Conservation (phyloP, 1,139 yeast genomes). For the Taphrina deformans region DNA sequence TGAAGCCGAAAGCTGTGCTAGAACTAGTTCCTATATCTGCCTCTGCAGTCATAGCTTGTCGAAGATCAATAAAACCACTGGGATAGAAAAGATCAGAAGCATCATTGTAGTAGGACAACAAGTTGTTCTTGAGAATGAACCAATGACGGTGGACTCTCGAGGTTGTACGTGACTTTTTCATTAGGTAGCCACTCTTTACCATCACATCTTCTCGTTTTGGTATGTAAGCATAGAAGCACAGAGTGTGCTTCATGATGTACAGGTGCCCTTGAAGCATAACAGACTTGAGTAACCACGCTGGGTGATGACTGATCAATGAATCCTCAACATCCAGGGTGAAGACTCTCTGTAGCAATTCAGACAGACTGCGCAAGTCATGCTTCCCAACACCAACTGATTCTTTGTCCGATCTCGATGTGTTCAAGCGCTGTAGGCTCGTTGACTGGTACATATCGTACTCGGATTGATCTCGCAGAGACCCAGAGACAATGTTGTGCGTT, state of each 20-base stretch:
- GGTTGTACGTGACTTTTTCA: constrained; percentile 43
- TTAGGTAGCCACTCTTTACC: constrained; percentile 54
- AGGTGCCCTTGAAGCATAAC: constrained; percentile 84
- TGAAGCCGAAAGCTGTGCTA: constrained; percentile 36
- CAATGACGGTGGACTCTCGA: constrained; percentile 54
- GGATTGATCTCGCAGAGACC: background rate
- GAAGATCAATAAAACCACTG: constrained; percentile 66
- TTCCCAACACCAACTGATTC: background rate
- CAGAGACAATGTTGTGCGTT: background rate
- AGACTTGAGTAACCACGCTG: constrained; percentile 79
- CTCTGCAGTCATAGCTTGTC: constrained; percentile 52
- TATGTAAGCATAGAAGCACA: constrained; percentile 78
- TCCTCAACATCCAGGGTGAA: background rate
- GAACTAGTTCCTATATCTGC: constrained; percentile 13
- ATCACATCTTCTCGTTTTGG: constrained; percentile 57
- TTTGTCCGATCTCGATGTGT: background rate
- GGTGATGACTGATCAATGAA: constrained; percentile 45
- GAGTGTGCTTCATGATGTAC: constrained; percentile 63
- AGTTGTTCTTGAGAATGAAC: constrained; percentile 72
- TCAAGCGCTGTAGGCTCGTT: background rate
- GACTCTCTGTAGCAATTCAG: background rate
- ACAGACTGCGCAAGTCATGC: background rate
- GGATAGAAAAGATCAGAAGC: constrained; percentile 86
- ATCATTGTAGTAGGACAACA: constrained; percentile 66
- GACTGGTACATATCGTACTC: background rate